These are phyloP conservation scores for Apiosordaria backusii DNA, from an alignment of 495 filamentous ascomycete genomes.

Conservation along the genomic window DNA sequence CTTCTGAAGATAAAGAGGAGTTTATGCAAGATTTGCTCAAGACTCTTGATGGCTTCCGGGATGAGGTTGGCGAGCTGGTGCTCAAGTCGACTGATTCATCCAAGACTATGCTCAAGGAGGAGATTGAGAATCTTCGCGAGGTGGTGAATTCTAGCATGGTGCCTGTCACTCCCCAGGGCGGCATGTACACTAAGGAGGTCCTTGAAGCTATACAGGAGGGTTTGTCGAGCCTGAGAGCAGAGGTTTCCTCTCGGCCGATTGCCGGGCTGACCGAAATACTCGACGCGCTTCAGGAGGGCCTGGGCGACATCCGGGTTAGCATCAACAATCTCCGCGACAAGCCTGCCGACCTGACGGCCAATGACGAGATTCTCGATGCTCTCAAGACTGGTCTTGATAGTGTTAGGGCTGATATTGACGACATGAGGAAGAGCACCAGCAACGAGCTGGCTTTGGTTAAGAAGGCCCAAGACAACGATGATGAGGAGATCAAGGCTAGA, in stretches of 20 bases:
- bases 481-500: slow-evolving; percentile 13
- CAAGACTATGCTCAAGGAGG: slow-evolving; percentile 67
- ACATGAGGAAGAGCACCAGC: slow-evolving; percentile 56
- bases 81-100: slow-evolving; percentile 42
- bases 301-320: slow-evolving; percentile 67
- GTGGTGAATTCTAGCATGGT: slow-evolving; percentile 67
- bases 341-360: slow-evolving; percentile 73
- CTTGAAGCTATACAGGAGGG: slow-evolving; percentile 68
- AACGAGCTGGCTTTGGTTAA: slow-evolving; percentile 48
- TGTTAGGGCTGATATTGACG: slow-evolving; percentile 72
- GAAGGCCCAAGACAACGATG: slow-evolving; percentile 21
- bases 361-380: slow-evolving; percentile 80
- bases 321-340: slow-evolving; percentile 76
- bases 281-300: slow-evolving; percentile 77
- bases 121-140: slow-evolving; percentile 74
- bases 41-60: slow-evolving; percentile 68
- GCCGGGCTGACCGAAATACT: slow-evolving; percentile 69
- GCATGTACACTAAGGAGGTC: slow-evolving; percentile 51
- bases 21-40: slow-evolving; percentile 70
- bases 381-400: slow-evolving; percentile 72
- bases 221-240: slow-evolving; percentile 62
- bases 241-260: slow-evolving; percentile 52
- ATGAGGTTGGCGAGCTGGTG: slow-evolving; percentile 60
- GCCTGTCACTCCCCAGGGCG: slow-evolving; percentile 47
- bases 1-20: slow-evolving; percentile 55